Base-by-base conservation (phyloP, 176 grass and related monocot species). In the Metroxylon sagu region DNA sequence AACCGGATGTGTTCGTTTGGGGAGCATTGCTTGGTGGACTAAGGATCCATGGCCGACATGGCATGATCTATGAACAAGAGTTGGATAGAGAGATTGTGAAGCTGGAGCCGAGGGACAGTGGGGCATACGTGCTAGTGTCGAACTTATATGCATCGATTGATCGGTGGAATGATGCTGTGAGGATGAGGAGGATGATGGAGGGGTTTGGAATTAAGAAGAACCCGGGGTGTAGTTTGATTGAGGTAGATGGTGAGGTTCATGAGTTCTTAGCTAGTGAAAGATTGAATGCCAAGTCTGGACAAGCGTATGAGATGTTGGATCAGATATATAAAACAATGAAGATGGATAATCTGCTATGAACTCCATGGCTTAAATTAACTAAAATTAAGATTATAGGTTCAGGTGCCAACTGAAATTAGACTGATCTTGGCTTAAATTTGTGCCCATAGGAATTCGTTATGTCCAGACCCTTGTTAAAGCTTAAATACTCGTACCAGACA, bases 101-200 rank as follows among this genome's bases (percentile, higher is more conserved):
- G 48, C 29, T 71, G 21, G 18, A 52, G 39, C 56, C 56, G 18
- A 50, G n/a, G 12, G 57, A 49, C 14, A 71, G 68, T 5, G 68
- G 68, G 25, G 56, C 68, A 5, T 71, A 59, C 5, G 55, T 71
- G 19, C 68, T 71, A 2, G 43, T 51, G 6, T 58, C 68, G 19
- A 71, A 60, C 35, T 51, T 71, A 6, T 71, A 60, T 19, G 31
- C 68, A 5, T 59, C 48, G 3, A 17, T 48, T 6, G 48, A 71
- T n/a, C 31, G 25, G 48, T 71, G 68, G 68, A 56, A 71, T 26
- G 48, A 71, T 4, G 68, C 54, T 18, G 23, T 15, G 4, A 60
- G n/a, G 18, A 71, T 16, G 68, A 71, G 68, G 68, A 29, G 8
- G 50, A 25, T 52, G 68, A 71, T 71, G 68, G 68, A 60, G 16